phyloP scores from a whole-genome alignment of 1,284 basidiomycete species.

The Rhodofomes roseus region DNA sequence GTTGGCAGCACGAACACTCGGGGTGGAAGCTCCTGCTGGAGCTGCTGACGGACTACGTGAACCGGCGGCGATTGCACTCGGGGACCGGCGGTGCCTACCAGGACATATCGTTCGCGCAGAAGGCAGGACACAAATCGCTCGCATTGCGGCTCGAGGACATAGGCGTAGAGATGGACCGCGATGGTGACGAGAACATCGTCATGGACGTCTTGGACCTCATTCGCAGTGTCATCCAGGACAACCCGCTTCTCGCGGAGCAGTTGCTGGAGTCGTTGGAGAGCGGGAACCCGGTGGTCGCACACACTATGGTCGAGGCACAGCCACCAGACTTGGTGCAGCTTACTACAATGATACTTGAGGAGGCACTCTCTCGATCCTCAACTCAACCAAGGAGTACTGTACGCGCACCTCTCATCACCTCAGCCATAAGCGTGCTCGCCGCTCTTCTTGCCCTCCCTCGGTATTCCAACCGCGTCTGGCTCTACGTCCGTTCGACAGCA shows the following conservation, averaged over 20 bases:
- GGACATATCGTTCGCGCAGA: constrained; percentile 47
- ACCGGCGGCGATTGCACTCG: constrained; percentile 39
- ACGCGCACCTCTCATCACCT: constrained; percentile 68
- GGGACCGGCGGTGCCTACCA: constrained; percentile 42
- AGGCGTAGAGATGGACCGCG: constrained; percentile 59
- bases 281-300: constrained; percentile 46
- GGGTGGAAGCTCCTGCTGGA: constrained; percentile 84
- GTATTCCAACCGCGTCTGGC: constrained; percentile 80
- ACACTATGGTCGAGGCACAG: constrained; percentile 46
- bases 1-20: constrained; percentile 79
- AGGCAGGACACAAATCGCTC: constrained; percentile 34
- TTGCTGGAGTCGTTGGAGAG: constrained; percentile 68
- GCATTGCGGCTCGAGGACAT: constrained; percentile 60
- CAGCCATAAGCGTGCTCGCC: constrained; percentile 76
- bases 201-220: constrained; percentile 79
- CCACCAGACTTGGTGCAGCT: constrained; percentile 74
- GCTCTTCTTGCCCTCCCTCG: constrained; percentile 71
- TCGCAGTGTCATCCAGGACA: constrained; percentile 69
- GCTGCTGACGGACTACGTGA: constrained; percentile 70
- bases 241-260: constrained; percentile 56
- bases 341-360: constrained; percentile 81
- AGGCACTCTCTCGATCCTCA: constrained; percentile 59
- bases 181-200: constrained; percentile 56
- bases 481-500: constrained; percentile 77
- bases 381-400: constrained; percentile 39